Conservation (phyloP, 106 monocot genomes). For the Acorus calamus region DNA sequence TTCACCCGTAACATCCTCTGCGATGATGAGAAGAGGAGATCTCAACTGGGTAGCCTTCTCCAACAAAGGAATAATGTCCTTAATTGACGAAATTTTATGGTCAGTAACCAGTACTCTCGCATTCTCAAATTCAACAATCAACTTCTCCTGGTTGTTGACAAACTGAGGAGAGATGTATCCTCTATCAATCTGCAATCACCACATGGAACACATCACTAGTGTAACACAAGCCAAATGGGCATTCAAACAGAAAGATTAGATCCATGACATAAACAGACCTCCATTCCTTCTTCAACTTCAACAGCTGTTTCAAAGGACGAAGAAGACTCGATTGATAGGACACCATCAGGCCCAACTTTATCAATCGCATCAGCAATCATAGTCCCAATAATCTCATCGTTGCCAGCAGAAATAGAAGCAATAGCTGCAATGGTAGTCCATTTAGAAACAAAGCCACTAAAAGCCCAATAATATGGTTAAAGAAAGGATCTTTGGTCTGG, state of each 20-base stretch:
- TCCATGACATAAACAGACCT: slow-evolving; percentile 20
- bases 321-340: slow-evolving; percentile 73
- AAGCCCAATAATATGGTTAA: not conserved
- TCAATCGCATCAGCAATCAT: slow-evolving; percentile 94
- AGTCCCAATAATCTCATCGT: slow-evolving; percentile 58
- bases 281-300: slow-evolving; percentile 66
- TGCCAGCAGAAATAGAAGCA: slow-evolving; percentile 68
- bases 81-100: slow-evolving; percentile 67
- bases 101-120: slow-evolving; percentile 63
- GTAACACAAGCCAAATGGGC: too few species aligned
- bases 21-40: slow-evolving; percentile 61
- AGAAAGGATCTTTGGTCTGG: too few species aligned
- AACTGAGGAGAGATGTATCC: slow-evolving; percentile 78
- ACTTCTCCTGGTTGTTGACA: slow-evolving; percentile 64
- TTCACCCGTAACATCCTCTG: slow-evolving; percentile 69
- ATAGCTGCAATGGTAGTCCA: slow-evolving; percentile 36
- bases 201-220: not conserved
- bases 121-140: slow-evolving; percentile 72
- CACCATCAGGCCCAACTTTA: slow-evolving; percentile 75
- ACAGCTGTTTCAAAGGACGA: slow-evolving; percentile 75
- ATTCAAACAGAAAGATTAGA: too few species aligned
- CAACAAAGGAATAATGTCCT: slow-evolving; percentile 63
- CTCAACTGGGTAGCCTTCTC: slow-evolving; percentile 60
- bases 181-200: slow-evolving; percentile 53
- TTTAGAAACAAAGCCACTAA: not conserved